Evolutionary conservation across 345 rosid species (phyloP).

Genomic region (Bruguiera gymnorhiza): DNA sequence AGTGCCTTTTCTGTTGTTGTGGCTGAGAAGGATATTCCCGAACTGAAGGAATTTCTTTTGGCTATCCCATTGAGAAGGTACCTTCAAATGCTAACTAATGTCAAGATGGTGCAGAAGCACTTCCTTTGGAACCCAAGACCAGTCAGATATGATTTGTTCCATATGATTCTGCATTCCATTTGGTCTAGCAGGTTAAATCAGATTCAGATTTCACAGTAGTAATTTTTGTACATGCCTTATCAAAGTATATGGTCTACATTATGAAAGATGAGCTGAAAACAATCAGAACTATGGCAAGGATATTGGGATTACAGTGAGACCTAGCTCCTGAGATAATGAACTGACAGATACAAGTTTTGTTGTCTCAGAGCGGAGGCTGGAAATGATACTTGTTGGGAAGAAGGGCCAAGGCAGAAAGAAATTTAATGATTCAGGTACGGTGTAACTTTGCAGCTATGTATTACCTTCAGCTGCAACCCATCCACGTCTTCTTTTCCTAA

Average conservation of each 20-base stretch:
- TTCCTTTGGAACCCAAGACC: conserved; percentile 80
- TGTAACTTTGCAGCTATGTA: neutral
- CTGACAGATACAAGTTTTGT: too few relatives aligned
- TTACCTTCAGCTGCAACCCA: neutral
- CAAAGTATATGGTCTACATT: neutral
- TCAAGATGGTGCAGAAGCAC: conserved; percentile 86
- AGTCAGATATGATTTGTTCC: conserved; percentile 74
- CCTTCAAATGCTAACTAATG: conserved; percentile 55
- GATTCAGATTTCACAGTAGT: conserved; percentile 22
- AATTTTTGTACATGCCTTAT: neutral
- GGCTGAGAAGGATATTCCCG: conserved; percentile 76
- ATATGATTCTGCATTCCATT: conserved; percentile 89
- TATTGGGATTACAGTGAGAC: neutral
- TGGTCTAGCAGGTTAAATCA: conserved; percentile 72
- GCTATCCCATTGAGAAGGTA: conserved; percentile 63
- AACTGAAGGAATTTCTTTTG: conserved; percentile 70
- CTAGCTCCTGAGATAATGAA: too few relatives aligned
- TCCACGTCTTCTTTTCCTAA: neutral
- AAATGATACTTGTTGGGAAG: neutral
- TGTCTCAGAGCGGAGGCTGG: neutral
- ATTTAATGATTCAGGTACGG: neutral
- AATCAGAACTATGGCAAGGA: neutral
- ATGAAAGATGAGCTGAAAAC: neutral
- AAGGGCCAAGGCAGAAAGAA: neutral
- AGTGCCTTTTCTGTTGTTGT: conserved; percentile 70